Percentiles rank a stretch among this genome's conserved stretches.
Conservation (phyloP, 2,329 filamentous ascomycete genomes). For the Scedosporium aurantiacum region DNA sequence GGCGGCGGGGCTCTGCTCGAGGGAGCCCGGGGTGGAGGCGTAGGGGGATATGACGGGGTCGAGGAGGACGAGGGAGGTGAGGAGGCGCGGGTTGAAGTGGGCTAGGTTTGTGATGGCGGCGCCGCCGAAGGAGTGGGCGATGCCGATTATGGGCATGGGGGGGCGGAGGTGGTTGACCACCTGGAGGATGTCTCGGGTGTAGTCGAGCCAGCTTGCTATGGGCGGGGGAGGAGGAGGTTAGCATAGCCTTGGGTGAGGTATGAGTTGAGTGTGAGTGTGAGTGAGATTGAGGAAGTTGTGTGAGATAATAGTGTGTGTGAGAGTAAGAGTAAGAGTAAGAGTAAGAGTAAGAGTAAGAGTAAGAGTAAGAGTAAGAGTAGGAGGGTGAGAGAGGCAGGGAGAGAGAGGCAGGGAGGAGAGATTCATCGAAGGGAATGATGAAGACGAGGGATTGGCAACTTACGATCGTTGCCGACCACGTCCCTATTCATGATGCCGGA, state of each 20-base stretch:
- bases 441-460: conserved; percentile 17
- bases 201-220: conserved; percentile 73
- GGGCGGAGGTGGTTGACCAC: conserved; percentile 72
- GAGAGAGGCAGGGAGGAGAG: neutral
- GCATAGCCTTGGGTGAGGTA: neutral
- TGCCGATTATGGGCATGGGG: conserved; percentile 67
- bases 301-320: neutral
- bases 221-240: neutral
- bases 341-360: neutral
- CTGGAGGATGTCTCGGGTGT: conserved; percentile 72
- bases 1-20: conserved; percentile 29
- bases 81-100: conserved; percentile 68
- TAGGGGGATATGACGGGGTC: conserved; percentile 65
- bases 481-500: conserved; percentile 69
- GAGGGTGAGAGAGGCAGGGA: neutral
- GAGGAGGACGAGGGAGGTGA: conserved; percentile 65
- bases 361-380: neutral
- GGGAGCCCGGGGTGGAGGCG: conserved; percentile 12
- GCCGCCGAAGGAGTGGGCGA: conserved; percentile 86
- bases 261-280: neutral
- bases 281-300: neutral
- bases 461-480: conserved; percentile 74
- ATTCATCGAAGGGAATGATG: neutral
- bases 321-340: neutral
- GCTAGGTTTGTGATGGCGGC: conserved; percentile 61